Evolutionary conservation across 371 early-diverging fungal genomes (phyloP), one percentile per base, ranked within the genome.

Genomic region (Nematocida sp.): DNA sequence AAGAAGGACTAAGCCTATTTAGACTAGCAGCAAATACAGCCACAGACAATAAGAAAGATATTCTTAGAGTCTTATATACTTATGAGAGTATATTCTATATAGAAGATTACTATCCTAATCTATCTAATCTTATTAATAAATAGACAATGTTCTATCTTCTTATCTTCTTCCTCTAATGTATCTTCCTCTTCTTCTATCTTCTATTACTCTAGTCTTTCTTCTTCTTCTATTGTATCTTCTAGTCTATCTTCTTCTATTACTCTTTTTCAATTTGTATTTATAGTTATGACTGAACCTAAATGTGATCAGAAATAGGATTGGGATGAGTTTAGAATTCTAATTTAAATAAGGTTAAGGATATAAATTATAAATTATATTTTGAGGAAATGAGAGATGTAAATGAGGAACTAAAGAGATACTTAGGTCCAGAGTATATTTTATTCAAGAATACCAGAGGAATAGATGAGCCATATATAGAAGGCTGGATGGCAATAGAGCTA

Each of bases 401-500:
- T 23, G n/a, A 76, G 29, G 41, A 65, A 40, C 70, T 83, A 19
- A 54, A 78, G 9, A 82, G 78, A 53, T 61, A 81, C 41, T 85
- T 89, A 17, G 86, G 87, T 0, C 87, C 88, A 13, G 89, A 89
- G 65, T 87, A 84, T 70, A 77, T 89, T 1, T 81, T 85, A 47
- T 78, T 65, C 48, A 76, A 79, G 49, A 76, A 47, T 19, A 81
- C 80, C 7, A 62, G 74, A 46, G 46, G 65, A 65, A 85, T 82
- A 4, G 84, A 85, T 37, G 78, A 91, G 51, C 85, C 86, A 1
- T 98, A 98, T 76, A 81, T 95, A 45, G 94, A 94, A 80, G 96
- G 95, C 2, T 88, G 89, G 86, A 86, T 87, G 29, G 88, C 87
- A 21, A 90, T 95, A 55, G 86, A 87, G 55, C 74, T 96, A 31